Percentiles rank a stretch among this genome's conserved stretches.
phyloP scores from a whole-genome alignment of 306 rosid genomes.

The Senna tora region DNA sequence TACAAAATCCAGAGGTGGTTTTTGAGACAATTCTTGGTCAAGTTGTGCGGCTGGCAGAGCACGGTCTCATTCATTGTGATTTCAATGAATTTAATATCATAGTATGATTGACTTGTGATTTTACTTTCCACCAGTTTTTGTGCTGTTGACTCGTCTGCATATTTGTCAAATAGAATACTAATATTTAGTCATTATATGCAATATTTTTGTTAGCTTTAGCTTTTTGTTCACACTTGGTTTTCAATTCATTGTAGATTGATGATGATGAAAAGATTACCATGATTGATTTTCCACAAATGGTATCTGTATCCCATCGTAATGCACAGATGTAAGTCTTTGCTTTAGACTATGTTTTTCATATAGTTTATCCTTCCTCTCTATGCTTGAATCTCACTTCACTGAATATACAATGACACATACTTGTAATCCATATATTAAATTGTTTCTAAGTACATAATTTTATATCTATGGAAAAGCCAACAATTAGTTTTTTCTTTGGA shows the following conservation, averaged over 20 bases:
- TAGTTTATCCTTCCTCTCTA: conserved; percentile 14
- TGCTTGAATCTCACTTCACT: not conserved
- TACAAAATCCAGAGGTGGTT: conserved; percentile 80
- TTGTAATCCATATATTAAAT: conserved; percentile 7
- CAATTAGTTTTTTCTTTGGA: conserved; percentile 9
- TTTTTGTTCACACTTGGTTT: conserved; percentile 21
- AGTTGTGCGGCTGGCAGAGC: conserved; percentile 82
- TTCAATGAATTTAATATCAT: conserved; percentile 92
- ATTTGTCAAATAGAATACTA: conserved; percentile 2
- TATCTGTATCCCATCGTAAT: conserved; percentile 84
- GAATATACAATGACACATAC: not conserved
- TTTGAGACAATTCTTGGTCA: conserved; percentile 77
- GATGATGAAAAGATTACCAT: conserved; percentile 83
- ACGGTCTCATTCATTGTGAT: conserved; percentile 96
- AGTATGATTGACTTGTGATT: conserved; percentile 52
- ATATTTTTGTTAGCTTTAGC: conserved; percentile 17
- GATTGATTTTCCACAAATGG: conserved; percentile 98
- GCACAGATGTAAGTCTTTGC: conserved; percentile 73
- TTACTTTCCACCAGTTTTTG: conserved; percentile 23
- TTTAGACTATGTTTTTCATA: conserved; percentile 3
- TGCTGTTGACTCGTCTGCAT: not conserved
- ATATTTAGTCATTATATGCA: conserved; percentile 11
- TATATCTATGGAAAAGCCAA: conserved; percentile 2
- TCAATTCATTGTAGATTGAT: conserved; percentile 59
- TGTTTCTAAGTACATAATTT: conserved; percentile 8